phyloP scores from a whole-genome alignment of 139 green algal species.

The Deuterostichococcus epilithicus region DNA sequence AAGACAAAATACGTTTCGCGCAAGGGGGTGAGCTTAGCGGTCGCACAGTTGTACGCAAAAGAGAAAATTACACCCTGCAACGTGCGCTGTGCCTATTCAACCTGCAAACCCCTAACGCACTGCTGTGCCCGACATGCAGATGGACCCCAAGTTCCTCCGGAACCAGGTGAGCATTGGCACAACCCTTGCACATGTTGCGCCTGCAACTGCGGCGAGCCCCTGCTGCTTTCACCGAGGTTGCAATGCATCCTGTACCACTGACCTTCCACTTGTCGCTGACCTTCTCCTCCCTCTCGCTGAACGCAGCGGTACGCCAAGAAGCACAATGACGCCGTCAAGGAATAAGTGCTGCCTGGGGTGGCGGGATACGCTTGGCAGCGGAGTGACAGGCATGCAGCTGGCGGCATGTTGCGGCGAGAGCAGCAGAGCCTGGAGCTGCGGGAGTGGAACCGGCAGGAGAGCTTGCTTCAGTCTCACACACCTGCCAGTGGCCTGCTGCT shows the following conservation, averaged over 20 bases:
- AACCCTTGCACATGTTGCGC: neutral
- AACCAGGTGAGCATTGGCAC: constrained; percentile 69
- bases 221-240: neutral
- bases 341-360: no score
- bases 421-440: no score
- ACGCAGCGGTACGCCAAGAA: constrained; percentile 86
- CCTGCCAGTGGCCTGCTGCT: no score
- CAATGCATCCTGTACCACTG: constrained; percentile 12
- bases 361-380: no score
- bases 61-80: neutral
- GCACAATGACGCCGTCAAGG: constrained; percentile 52
- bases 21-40: constrained; percentile 70
- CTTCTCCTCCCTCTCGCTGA: no score
- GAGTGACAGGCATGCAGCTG: no score
- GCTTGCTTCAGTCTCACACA: no score
- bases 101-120: neutral
- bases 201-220: neutral
- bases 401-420: no score
- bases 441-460: no score
- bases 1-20: constrained; percentile 64
- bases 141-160: constrained; percentile 93
- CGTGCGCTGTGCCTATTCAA: neutral
- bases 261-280: constrained; percentile 32
- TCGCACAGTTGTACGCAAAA: neutral
- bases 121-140: constrained; percentile 39